Base-by-base conservation (phyloP, 2,329 filamentous ascomycete genomes). In the Clonostachys rhizophaga region DNA sequence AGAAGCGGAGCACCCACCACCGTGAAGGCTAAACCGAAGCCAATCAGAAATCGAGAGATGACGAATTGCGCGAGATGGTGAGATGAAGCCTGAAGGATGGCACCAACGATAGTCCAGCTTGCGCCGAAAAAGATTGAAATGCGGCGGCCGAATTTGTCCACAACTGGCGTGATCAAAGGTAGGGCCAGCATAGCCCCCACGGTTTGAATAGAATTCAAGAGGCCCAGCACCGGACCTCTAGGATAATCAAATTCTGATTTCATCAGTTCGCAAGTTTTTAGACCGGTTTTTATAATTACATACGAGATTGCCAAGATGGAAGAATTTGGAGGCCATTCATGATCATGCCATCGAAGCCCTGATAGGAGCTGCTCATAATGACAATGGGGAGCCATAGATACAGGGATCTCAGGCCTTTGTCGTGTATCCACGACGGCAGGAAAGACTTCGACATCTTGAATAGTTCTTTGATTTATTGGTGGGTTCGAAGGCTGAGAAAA, bases 251-350 rank as follows among this genome's bases (percentile, higher is more conserved):
- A 68, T 51, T 69, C 71, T 7, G 54, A 48, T 47, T 1, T 30
- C 9, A 10, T 30, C 8, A 30, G 24, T 30, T 30, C 24, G 24
- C 9, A 30, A 10, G 8, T 4, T 5, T 10, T 30, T 30, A 10
- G 24, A 30, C 6, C 2, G 8, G 24, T 10, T 10, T 10, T 30
- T 30, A 3, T 30, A 10, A 8, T 30, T 10, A 5, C 9, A 30
- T 30, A 30, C 24, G 24, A 9, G 24, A 30, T 30, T 61, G 57
- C 69, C 70, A 72, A 49, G 65, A 55, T 1, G 54, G 49, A 1
- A 72, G 56, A 8, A 65, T 61, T 53, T 72, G 69, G 5, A 73
- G 59, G 9, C 66, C 64, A 49, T 69, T 69, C 62, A 69, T 66
- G 43, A 66, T 30, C 24, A 30, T 30, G 24, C 24, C 24, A 30